These are phyloP conservation scores for Neurospora crassa DNA, from an alignment of 2,329 filamentous ascomycete species.

Conservation along the genomic window DNA sequence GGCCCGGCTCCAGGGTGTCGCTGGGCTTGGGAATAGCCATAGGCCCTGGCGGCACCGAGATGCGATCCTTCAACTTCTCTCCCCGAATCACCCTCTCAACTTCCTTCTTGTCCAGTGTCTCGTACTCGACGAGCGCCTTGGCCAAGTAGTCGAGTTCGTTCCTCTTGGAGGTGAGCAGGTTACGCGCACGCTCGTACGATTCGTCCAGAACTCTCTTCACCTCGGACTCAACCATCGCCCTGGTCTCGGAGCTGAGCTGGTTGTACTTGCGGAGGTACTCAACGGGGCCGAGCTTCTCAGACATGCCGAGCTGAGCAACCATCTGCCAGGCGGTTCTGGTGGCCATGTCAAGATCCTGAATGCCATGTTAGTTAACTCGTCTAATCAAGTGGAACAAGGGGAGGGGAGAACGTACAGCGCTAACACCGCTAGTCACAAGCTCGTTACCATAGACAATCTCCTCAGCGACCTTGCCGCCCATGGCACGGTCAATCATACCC, in stretches of 20 bases:
- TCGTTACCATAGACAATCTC: slow-evolving; percentile 89
- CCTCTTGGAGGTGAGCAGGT: slow-evolving; percentile 63
- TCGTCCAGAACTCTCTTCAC: slow-evolving; percentile 79
- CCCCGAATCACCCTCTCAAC: slow-evolving; percentile 85
- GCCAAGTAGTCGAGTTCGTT: slow-evolving; percentile 83
- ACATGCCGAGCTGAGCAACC: slow-evolving; percentile 87
- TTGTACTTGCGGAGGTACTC: slow-evolving; percentile 77
- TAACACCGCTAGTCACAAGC: slow-evolving; percentile 82
- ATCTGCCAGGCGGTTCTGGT: slow-evolving; percentile 78
- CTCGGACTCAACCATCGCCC: slow-evolving; percentile 77
- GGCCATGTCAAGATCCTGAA: slow-evolving; percentile 70
- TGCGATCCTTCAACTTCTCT: slow-evolving; percentile 65
- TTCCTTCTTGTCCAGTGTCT: slow-evolving; percentile 81
- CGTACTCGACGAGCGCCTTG: slow-evolving; percentile 84
- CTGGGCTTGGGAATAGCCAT: slow-evolving; percentile 54
- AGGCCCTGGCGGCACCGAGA: slow-evolving; percentile 48
- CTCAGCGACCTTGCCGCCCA: slow-evolving; percentile 70
- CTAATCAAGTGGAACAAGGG: not conserved
- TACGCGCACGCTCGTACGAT: slow-evolving; percentile 62
- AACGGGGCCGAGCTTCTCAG: slow-evolving; percentile 75
- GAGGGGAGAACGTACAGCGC: slow-evolving; percentile 46
- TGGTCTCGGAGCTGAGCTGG: slow-evolving; percentile 74
- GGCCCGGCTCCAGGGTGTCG: slow-evolving; percentile 13
- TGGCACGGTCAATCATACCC: slow-evolving; percentile 56
- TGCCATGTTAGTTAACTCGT: slow-evolving; percentile 7